phyloP scores from a whole-genome alignment of 257 asterid genomes.

The Salvia miltiorrhiza region DNA sequence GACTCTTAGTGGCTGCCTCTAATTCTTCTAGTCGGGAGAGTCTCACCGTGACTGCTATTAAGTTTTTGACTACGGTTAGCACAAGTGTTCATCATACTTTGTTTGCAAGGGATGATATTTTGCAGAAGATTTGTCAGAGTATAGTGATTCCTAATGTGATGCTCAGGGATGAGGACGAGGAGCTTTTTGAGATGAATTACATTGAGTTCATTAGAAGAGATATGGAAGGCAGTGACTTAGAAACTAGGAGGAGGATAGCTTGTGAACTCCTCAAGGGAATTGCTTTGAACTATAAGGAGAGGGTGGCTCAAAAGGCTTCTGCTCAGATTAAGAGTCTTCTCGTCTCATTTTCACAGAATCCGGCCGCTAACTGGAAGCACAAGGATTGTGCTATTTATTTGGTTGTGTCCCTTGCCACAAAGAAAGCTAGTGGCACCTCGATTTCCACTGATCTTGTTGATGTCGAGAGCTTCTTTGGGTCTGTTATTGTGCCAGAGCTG shows the following conservation, averaged over 20 bases:
- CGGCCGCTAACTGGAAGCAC: conserved; percentile 85
- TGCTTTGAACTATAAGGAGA: conserved; percentile 69
- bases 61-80: conserved; percentile 79
- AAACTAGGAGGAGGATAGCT: conserved; percentile 93
- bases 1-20: conserved; percentile 67
- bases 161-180: conserved; percentile 98
- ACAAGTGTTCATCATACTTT: conserved; percentile 71
- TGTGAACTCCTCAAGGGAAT: conserved; percentile 98
- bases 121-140: conserved; percentile 79
- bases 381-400: conserved; percentile 91
- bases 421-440: conserved; percentile 71
- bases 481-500: conserved; percentile 90
- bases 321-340: conserved; percentile 66
- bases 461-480: conserved; percentile 71
- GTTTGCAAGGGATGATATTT: conserved; percentile 68
- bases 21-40: conserved; percentile 64
- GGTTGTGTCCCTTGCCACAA: conserved; percentile 87
- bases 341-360: conserved; percentile 64
- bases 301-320: conserved; percentile 68
- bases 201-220: conserved; percentile 92
- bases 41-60: conserved; percentile 85
- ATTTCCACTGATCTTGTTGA: conserved; percentile 88
- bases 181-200: conserved; percentile 86
- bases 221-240: conserved; percentile 97
- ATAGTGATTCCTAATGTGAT: conserved; percentile 92